These are phyloP conservation scores for Anethum foeniculum DNA, from an alignment of 140 eudicot species.

Conservation along the genomic window DNA sequence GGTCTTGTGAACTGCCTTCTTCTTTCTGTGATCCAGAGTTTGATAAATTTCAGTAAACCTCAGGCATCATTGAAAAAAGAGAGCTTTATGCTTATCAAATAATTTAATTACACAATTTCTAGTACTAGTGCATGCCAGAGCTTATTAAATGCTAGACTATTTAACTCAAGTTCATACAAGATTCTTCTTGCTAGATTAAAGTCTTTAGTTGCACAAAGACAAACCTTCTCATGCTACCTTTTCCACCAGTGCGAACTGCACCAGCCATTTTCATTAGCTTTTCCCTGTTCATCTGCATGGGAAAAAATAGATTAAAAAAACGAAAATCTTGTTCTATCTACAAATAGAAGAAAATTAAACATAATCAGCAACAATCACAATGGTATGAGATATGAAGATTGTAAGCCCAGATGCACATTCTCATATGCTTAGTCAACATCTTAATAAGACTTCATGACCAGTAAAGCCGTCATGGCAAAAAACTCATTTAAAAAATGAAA, in stretches of 20 bases:
- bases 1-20: slow-evolving; percentile 95
- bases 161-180: background rate
- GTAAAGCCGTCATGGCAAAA: background rate
- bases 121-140: background rate
- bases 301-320: background rate
- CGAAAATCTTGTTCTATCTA: background rate
- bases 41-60: background rate
- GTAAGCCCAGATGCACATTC: background rate
- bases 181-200: background rate
- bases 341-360: background rate
- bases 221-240: slow-evolving; percentile 76
- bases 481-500: too few species aligned
- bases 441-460: background rate
- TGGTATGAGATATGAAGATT: background rate
- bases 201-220: background rate
- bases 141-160: background rate
- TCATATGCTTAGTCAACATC: background rate
- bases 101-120: background rate
- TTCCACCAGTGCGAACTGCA: slow-evolving; percentile 87
- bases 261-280: slow-evolving; percentile 86
- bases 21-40: slow-evolving; percentile 46
- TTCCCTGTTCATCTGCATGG: slow-evolving; percentile 71
- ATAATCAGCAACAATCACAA: background rate
- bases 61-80: background rate
- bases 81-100: background rate